Evolutionary conservation across 805 yeast species (phyloP), one percentile per base, ranked within the genome.

Genomic region (Suhomyces tanzawaensis): DNA sequence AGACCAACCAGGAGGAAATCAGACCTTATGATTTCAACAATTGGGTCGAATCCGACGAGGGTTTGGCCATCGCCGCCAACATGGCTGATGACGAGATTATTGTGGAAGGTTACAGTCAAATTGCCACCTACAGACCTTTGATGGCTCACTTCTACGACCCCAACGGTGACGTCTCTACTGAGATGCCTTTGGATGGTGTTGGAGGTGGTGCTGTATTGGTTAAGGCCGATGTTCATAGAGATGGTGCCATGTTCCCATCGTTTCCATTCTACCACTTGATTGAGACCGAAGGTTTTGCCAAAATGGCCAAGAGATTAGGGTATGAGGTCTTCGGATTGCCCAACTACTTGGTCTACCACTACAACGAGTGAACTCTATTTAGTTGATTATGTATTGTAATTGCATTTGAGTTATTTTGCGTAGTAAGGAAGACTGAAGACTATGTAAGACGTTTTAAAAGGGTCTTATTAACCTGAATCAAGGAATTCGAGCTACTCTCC

Each of bases 241-340:
- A 93, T 62, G 99, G 99, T 36, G 98, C 98, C 39, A 91, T 93
- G 97, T 93, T 93, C 78, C 99, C 99, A 13, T 86, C 95, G 34
- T 93, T 93, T 78, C 93, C 99, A 43, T 93, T 93, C 72, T 90
- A 91, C 61, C 95, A 93, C 61, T 74, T 93, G 61, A 89, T 93
- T 47, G 99, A 93, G 69, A 90, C 97, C 7, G 99, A 93, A 66
- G 99, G 99, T 13, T 93, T 93, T 64, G 97, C 93, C n/a, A 84
- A 83, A 62, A 93, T 93, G 98, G 96, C 96, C 30, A 88, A 89
- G 62, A 74, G 98, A 51, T 72, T 93, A 46, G 95, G 95, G 22
- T 90, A 93, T 63, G 85, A 83, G 52, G 89, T 90, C 16, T 83
- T 72, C 58, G 99, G 99, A 4, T 73, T 93, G 56, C 99, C 98